Conservation (phyloP, 129 eudicot genomes). For the Flaveria brownii region DNA sequence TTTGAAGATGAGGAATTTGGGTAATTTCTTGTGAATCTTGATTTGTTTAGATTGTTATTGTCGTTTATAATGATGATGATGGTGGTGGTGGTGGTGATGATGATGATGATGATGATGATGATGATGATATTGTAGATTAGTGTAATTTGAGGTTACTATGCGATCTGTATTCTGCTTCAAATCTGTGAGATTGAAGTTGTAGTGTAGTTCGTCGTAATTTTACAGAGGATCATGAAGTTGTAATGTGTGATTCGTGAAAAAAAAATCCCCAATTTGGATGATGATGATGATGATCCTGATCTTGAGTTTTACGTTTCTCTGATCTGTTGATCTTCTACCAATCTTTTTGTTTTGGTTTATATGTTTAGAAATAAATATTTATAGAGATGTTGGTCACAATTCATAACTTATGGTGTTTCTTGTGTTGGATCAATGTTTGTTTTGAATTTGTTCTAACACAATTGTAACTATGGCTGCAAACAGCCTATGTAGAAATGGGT, state of each 20-base stretch:
- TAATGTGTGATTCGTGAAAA: conserved; percentile 31
- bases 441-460: background rate
- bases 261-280: conserved; percentile 31
- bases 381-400: background rate
- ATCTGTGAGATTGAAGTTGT: conserved; percentile 24
- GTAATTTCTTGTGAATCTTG: conserved; percentile 38
- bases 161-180: conserved; percentile 27
- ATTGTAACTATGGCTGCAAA: background rate
- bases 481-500: too few species aligned
- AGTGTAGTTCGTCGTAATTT: conserved; percentile 30
- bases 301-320: conserved; percentile 33
- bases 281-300: conserved; percentile 28
- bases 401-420: background rate
- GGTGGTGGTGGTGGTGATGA: background rate
- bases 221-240: conserved; percentile 29
- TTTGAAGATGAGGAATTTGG: conserved; percentile 32
- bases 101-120: conserved; percentile 19
- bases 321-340: conserved; percentile 22
- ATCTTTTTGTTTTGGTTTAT: conserved; percentile 16
- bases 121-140: conserved; percentile 37
- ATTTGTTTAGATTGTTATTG: conserved; percentile 30
- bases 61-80: conserved; percentile 23
- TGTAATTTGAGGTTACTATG: conserved; percentile 37
- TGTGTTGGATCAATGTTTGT: background rate
- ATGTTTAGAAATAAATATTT: conserved; percentile 5